Evolutionary conservation across 176 grass and related monocot species (phyloP).

Genomic region (Miscanthus lutarioriparius): DNA sequence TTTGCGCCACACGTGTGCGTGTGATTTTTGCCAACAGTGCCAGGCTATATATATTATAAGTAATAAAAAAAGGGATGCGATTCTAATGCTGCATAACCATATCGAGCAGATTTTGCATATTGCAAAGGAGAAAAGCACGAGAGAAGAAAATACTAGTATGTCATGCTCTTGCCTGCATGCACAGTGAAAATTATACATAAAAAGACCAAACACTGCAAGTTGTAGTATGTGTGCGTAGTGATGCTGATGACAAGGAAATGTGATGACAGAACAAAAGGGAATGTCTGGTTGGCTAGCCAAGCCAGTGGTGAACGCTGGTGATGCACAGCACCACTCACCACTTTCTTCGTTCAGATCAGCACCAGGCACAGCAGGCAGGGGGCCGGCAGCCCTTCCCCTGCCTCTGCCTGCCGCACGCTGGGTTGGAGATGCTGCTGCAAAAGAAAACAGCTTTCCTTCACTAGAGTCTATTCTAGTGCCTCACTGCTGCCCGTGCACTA

Average conservation of each 20-base stretch:
- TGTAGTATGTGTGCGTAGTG: not conserved
- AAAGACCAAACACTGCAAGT: not conserved
- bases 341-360: conserved; percentile 18
- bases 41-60: not conserved
- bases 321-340: conserved; percentile 5
- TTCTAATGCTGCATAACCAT: not conserved
- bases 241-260: conserved; percentile 5
- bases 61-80: not conserved
- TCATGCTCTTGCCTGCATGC: not conserved
- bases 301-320: conserved; percentile 25
- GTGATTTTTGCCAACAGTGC: not conserved
- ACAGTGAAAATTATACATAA: not conserved
- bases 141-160: not conserved
- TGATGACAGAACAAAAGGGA: not conserved
- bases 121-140: not conserved
- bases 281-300: conserved; percentile 21
- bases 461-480: not conserved
- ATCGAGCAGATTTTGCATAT: not conserved
- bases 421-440: conserved; percentile 25
- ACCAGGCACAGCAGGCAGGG: not conserved
- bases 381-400: not conserved
- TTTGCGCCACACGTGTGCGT: not conserved
- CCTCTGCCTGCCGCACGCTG: not conserved
- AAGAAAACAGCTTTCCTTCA: not conserved
- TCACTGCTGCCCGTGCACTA: conserved; percentile 19